These are phyloP conservation scores for Stemphylium vesicarium DNA, from an alignment of 2,329 filamentous ascomycete species.

Conservation along the genomic window DNA sequence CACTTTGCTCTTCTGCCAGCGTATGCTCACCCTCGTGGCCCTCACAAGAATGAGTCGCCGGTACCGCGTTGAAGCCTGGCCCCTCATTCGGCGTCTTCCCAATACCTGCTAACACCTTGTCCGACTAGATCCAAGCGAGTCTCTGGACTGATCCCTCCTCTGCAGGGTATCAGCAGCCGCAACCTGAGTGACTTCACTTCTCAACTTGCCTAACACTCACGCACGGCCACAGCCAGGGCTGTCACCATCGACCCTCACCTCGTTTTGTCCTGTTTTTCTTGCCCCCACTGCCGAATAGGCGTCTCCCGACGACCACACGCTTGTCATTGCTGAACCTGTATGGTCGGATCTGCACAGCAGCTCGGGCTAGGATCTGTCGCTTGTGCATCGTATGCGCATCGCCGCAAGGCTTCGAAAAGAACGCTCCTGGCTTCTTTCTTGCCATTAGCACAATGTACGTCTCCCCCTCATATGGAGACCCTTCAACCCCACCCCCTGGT, in stretches of 20 bases:
- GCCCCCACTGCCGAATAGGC: conserved; percentile 37
- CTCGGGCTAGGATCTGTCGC: conserved; percentile 35
- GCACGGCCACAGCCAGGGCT: conserved; percentile 35
- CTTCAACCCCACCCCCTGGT: conserved; percentile 37
- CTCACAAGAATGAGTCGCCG: conserved; percentile 35
- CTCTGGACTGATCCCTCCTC: conserved; percentile 27
- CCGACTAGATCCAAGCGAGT: conserved; percentile 35
- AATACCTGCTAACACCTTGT: conserved; percentile 31
- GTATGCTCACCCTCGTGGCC: conserved; percentile 46
- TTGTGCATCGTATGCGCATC: conserved; percentile 39
- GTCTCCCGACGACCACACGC: conserved; percentile 37
- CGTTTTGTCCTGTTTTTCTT: conserved; percentile 32
- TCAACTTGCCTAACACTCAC: conserved; percentile 34
- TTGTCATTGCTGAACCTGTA: conserved; percentile 36
- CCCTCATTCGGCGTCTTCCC: conserved; percentile 35
- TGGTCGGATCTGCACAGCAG: conserved; percentile 39
- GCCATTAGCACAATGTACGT: conserved; percentile 47
- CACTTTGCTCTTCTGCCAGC: conserved; percentile 34
- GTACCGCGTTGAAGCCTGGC: conserved; percentile 28
- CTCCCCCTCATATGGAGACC: conserved; percentile 43
- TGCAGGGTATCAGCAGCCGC: conserved; percentile 30
- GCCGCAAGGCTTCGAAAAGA: conserved; percentile 26
- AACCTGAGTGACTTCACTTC: conserved; percentile 36
- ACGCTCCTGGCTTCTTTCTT: conserved; percentile 28
- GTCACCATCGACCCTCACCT: conserved; percentile 27